Evolutionary conservation across 441 rosid species (phyloP).

Genomic region (Melastoma candidum): DNA sequence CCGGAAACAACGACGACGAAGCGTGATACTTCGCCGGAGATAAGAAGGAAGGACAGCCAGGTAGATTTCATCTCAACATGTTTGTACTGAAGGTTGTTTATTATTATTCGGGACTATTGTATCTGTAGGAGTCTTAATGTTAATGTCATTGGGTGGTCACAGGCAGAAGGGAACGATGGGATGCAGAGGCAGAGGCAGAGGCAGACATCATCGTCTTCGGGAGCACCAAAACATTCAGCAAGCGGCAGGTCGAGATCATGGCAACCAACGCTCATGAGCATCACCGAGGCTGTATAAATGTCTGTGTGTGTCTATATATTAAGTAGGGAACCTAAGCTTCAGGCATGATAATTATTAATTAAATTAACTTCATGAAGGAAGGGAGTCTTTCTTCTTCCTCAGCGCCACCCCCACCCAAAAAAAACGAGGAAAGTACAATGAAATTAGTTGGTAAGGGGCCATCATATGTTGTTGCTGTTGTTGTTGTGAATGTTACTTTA

Average conservation of each 20-base stretch:
- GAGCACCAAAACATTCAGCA: constrained; percentile 9
- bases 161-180: constrained; percentile 34
- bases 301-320: too few relatives aligned
- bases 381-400: too few relatives aligned
- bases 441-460: too few relatives aligned
- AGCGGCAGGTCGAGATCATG: constrained; percentile 52
- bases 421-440: too few relatives aligned
- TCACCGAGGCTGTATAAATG: constrained; percentile 42
- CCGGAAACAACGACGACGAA: constrained; percentile 22
- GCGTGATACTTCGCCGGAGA: too few relatives aligned
- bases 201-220: constrained; percentile 18
- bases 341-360: too few relatives aligned
- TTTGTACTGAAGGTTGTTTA: background rate
- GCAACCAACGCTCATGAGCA: constrained; percentile 87
- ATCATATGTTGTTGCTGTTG: too few relatives aligned
- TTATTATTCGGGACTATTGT: background rate
- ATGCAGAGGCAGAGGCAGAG: constrained; percentile 14
- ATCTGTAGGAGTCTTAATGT: too few relatives aligned
- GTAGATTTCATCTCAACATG: constrained; percentile 13
- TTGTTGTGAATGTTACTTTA: too few relatives aligned
- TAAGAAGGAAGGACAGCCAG: constrained; percentile 27
- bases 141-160: constrained; percentile 1
- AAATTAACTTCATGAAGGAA: too few relatives aligned
- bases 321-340: too few relatives aligned
- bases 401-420: too few relatives aligned